A percentile compares a stretch with the other conserved stretches of the same genome.
Evolutionary conservation across 306 rosid species (phyloP).

Genomic region (Inga laurina): DNA sequence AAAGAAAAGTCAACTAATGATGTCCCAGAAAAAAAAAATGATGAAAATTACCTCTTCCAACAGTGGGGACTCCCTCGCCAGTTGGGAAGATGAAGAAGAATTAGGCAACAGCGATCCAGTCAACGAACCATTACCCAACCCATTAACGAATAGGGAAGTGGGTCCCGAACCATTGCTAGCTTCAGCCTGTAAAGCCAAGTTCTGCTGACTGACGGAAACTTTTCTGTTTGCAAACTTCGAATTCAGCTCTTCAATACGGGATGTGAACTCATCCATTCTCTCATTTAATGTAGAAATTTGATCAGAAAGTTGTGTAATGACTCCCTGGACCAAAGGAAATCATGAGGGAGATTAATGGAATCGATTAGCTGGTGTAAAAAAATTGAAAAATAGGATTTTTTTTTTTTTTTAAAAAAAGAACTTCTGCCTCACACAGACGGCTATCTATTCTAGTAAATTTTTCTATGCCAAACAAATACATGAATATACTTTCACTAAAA

Average conservation of each 20-base stretch:
- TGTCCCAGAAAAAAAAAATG: not conserved
- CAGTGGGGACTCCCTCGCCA: constrained; percentile 75
- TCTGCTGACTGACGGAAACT: constrained; percentile 82
- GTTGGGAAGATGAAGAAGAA: constrained; percentile 80
- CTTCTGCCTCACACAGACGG: constrained; percentile 13
- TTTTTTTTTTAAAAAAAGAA: too few relatives aligned
- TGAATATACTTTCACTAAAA: not conserved
- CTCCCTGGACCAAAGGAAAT: constrained; percentile 63
- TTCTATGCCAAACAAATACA: constrained; percentile 16
- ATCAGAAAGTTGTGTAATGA: constrained; percentile 90
- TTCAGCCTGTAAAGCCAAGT: constrained; percentile 76
- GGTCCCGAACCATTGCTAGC: constrained; percentile 82
- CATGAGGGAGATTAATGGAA: constrained; percentile 23
- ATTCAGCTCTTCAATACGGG: constrained; percentile 89
- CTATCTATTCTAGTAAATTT: constrained; percentile 14
- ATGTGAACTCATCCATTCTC: constrained; percentile 96
- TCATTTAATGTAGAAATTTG: constrained; percentile 93
- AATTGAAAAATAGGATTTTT: not conserved
- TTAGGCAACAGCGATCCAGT: constrained; percentile 73
- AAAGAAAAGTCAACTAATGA: not conserved
- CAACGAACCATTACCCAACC: constrained; percentile 79
- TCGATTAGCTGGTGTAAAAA: constrained; percentile 5
- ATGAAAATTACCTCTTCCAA: constrained; percentile 73
- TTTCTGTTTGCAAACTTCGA: constrained; percentile 56
- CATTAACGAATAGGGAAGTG: constrained; percentile 65